Evolutionary conservation across 179 eudicot genomes (phyloP).

Genomic region (Carnegiea gigantea): DNA sequence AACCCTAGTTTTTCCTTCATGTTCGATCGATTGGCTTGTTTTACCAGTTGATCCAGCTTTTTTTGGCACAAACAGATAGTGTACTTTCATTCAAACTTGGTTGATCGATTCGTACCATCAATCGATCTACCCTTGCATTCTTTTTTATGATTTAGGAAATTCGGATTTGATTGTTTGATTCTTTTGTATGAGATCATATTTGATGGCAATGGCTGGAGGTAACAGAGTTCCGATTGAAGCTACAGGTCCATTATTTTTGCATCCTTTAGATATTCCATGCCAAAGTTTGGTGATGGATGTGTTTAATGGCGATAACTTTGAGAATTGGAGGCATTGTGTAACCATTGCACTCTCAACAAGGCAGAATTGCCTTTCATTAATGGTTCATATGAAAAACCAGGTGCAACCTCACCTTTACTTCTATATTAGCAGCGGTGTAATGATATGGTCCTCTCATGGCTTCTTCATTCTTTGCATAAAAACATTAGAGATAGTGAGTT

Average conservation of each 20-base stretch:
- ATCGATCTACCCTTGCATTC: too few relatives aligned
- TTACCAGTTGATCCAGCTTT: too few relatives aligned
- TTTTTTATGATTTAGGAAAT: too few relatives aligned
- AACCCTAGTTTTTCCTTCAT: too few relatives aligned
- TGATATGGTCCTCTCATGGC: neutral
- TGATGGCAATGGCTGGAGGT: too few relatives aligned
- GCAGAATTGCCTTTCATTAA: neutral
- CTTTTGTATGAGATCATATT: too few relatives aligned
- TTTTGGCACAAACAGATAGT: too few relatives aligned
- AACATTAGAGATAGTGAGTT: neutral
- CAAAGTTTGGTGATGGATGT: neutral
- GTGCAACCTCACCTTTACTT: neutral
- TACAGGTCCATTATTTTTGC: neutral
- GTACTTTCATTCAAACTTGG: too few relatives aligned
- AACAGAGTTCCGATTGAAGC: too few relatives aligned
- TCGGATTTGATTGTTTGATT: too few relatives aligned
- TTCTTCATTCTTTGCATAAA: neutral
- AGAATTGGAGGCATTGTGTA: neutral
- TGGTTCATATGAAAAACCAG: neutral
- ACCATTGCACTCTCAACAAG: neutral
- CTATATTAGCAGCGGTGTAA: neutral
- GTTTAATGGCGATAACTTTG: neutral
- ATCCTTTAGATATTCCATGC: neutral
- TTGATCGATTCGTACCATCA: too few relatives aligned
- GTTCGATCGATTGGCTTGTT: too few relatives aligned